Evolutionary conservation across 495 filamentous ascomycete species (phyloP).

Genomic region (Penicillium argentinense): DNA sequence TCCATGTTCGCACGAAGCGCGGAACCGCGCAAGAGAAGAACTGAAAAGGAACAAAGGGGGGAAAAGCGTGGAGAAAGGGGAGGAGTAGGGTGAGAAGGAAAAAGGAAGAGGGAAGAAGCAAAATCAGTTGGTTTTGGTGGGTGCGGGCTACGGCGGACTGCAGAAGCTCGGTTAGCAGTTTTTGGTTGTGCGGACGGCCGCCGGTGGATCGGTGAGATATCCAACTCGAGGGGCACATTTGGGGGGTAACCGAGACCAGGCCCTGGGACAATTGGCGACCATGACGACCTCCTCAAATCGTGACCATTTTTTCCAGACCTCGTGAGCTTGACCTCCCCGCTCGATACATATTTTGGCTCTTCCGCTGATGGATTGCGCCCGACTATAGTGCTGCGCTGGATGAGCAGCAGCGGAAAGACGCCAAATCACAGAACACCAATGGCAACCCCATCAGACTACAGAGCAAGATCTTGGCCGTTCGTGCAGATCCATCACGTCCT

Average conservation of each 20-base stretch:
- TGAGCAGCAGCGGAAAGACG: conserved; percentile 67
- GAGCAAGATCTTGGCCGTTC: conserved; percentile 81
- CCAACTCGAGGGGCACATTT: too few species aligned
- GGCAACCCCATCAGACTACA: conserved; percentile 77
- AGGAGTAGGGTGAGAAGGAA: conserved; percentile 11
- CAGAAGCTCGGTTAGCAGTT: conserved; percentile 41
- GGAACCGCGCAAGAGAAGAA: conserved; percentile 35
- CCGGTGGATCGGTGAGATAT: conserved; percentile 16
- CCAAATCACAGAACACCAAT: conserved; percentile 79
- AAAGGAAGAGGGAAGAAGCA: conserved; percentile 29
- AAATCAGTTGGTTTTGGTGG: conserved; percentile 36
- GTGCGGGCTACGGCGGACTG: conserved; percentile 38
- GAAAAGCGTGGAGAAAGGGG: conserved; percentile 4
- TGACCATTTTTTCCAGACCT: conserved; percentile 86
- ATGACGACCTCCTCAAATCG: conserved; percentile 69
- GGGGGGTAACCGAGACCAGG: too few species aligned
- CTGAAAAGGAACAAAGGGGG: conserved; percentile 15
- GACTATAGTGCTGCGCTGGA: conserved; percentile 65
- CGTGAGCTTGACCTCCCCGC: conserved; percentile 24
- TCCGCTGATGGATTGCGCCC: conserved; percentile 1
- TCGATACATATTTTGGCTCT: not conserved
- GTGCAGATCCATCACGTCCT: conserved; percentile 62
- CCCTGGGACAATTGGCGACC: not conserved
- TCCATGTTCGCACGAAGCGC: conserved; percentile 45
- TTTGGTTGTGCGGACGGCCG: conserved; percentile 8